Base-by-base conservation (phyloP, 1,284 basidiomycete species). In the Cerioporus squamosus region DNA sequence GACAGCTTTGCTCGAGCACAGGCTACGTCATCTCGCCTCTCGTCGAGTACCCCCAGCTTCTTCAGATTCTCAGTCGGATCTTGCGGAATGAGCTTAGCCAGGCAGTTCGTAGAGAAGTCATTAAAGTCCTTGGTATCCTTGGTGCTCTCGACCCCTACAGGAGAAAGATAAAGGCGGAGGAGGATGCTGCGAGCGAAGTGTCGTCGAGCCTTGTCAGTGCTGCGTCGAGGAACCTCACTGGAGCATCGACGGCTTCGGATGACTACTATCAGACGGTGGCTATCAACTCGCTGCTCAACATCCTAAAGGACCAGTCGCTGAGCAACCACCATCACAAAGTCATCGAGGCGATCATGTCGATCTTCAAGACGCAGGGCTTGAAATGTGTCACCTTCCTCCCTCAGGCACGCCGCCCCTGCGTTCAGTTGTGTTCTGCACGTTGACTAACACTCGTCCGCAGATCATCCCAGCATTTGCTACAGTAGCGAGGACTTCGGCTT, bases 191-290 rank as follows among this genome's bases (percentile, higher is more conserved):
- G 0, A 86, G 83, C 57, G 94, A 96, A 68, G 87, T 87, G 0
- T 83, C 81, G 60, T 75, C 87, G 24, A 81, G 82, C 61, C 77
- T 86, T 57, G 80, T 88, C 64, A 83, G 87, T 75, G 79, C 85
- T 59, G 63, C 61, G 8, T 66, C 69, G 1, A 60, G 66, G n/a
- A 70, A 65, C 50, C 58, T 67, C 14, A 63, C 65, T 14, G 68
- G 70, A 67, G 71, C 83, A 20, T 79, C 82, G 9, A 77, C 85
- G 17, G 79, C 82, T 15, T 84, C 88, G 23, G 97, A 99, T 67
- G 97, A 99, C 72, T 99, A 98, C 75, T 99, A 96, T 77, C 97
- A 99, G 72, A 95, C 94, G 7, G 94, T 97, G 4, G 97, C 96
- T 40, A 94, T 99, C 74, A 92, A 90, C 46, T 88, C 95, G 1